Evolutionary conservation across 2,329 filamentous ascomycete genomes (phyloP), one percentile per base, ranked within the genome.

Genomic region (Pyricularia sp.): DNA sequence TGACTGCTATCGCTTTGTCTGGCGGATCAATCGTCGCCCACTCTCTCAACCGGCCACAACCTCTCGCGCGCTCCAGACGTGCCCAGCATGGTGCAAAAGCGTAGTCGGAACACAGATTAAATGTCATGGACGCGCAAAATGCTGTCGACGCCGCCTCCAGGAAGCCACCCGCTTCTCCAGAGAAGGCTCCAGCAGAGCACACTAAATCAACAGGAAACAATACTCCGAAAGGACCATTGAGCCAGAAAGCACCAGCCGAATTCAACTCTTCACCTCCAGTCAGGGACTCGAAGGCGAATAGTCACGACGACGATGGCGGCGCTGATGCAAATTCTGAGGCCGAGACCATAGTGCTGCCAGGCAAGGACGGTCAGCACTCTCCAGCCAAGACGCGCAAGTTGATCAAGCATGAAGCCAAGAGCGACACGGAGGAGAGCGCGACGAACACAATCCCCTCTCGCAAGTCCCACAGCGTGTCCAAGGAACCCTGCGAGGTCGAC

Each of bases 81-180:
- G 80, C 80, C 82, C 85, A 88, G 81, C 80, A 88, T 88, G 85
- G 82, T 87, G 83, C 81, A 83, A 81, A 81, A 79, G 81, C 81
- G 81, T 78, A 75, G 78, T 77, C 75, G 76, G 76, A 80, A 78
- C 78, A 78, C 77, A 77, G 84, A 83, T 83, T 87, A 84, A 86
- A 86, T 88, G 86, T 83, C 82, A 88, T 88, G 86, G 86, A 88
- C 87, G 85, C 85, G 85, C 86, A 87, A 82, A 87, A 88, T 88
- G 86, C 84, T 84, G 82, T 83, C 81, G 85, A 86, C 83, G 83
- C 84, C 82, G 83, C 84, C 79, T 84, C 83, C 80, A 83, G 83
- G 82, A 87, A 85, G 85, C 84, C 82, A 78, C 78, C 81, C 79
- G 82, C 84, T 83, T 83, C 83, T 76, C 80, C 83, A 75, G 80